Base-by-base conservation (phyloP, 1,139 yeast genomes). In the Magnusiomyces ingens region DNA sequence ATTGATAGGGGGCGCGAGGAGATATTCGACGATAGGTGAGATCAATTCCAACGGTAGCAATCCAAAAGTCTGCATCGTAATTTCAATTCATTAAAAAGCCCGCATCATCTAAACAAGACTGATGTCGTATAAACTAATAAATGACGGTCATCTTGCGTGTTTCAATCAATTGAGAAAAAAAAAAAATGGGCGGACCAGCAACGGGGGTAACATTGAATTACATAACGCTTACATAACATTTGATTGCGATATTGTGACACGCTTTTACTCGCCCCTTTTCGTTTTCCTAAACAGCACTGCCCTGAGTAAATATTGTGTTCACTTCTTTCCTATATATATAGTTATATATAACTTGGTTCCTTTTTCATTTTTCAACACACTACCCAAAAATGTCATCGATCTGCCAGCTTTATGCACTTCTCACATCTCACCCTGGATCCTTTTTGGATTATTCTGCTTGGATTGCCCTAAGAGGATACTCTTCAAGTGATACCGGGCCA, bases 381-480 rank as follows among this genome's bases (percentile, higher is more conserved):
- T 4, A 36, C n/a, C 17, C 40, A 13, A 36, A n/a, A 4, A 47
- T 47, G 49, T 12, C 43, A 17, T 18, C 49, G 15, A 36, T 47
- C n/a, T 36, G 13, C 22, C 42, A 47, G 5, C 26, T 47, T 10
- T 47, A 19, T 15, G 22, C n/a, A 13, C 17, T 37, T n/a, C 38
- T 47, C 2, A 47, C 43, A 13, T 17, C 42, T 10, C 49, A 47
- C 13, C 49, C 49, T 8, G 49, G 49, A 19, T 47, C 49, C 4
- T 47, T 47, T 37, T 17, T 47, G 21, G 49, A 47, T 19, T 47
- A 47, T 21, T 47, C 49, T 15, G 49, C 49, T 13, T 47, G 49
- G 49, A 47, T 47, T 38, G 22, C 43, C 2, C 36, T 47, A 21
- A 18, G 49, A 19, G 13, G 17, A 18, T 21, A 17, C 13, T 21